A percentile compares a stretch with the other conserved stretches of the same genome.
phyloP scores from a whole-genome alignment of 164 flowering plant genomes.

The Vitis labrusca region DNA sequence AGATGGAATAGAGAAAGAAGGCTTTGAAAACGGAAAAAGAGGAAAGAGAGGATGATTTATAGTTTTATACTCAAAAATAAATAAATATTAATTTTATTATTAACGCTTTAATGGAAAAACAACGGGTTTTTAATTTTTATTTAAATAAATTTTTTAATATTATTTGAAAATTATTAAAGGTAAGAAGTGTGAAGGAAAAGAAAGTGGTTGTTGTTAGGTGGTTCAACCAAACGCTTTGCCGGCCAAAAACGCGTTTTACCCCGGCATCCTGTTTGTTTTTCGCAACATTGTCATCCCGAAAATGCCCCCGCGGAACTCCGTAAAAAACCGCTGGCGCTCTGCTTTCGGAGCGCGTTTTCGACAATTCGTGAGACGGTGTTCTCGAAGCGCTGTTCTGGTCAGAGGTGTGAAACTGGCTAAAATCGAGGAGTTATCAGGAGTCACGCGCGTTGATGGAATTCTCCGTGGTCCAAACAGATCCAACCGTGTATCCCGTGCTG shows the following conservation, averaged over 20 bases:
- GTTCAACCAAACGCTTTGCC: slow-evolving; percentile 80
- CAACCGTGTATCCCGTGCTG: slow-evolving; percentile 10
- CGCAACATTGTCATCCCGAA: not conserved
- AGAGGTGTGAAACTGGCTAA: slow-evolving; percentile 15
- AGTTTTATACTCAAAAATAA: slow-evolving; percentile 31
- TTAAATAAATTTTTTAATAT: not conserved
- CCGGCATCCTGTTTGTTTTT: not conserved
- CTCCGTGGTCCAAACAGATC: not conserved
- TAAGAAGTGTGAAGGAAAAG: slow-evolving; percentile 43
- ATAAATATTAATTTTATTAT: not conserved
- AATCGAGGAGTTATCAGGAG: slow-evolving; percentile 18
- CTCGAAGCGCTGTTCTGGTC: slow-evolving; percentile 32
- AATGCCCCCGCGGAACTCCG: not conserved
- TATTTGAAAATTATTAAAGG: not conserved
- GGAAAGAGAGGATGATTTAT: slow-evolving; percentile 43
- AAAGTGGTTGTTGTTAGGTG: slow-evolving; percentile 78
- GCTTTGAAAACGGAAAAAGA: slow-evolving; percentile 50
- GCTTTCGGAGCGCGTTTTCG: slow-evolving; percentile 4
- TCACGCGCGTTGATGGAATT: not conserved
- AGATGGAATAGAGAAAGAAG: slow-evolving; percentile 14
- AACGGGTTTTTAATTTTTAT: not conserved
- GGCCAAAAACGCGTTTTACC: slow-evolving; percentile 41
- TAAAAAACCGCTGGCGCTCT: not conserved
- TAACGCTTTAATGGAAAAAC: slow-evolving; percentile 3
- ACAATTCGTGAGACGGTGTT: slow-evolving; percentile 20